Base-by-base conservation (phyloP, 2,329 filamentous ascomycete genomes). In the Colletotrichum acutatum region DNA sequence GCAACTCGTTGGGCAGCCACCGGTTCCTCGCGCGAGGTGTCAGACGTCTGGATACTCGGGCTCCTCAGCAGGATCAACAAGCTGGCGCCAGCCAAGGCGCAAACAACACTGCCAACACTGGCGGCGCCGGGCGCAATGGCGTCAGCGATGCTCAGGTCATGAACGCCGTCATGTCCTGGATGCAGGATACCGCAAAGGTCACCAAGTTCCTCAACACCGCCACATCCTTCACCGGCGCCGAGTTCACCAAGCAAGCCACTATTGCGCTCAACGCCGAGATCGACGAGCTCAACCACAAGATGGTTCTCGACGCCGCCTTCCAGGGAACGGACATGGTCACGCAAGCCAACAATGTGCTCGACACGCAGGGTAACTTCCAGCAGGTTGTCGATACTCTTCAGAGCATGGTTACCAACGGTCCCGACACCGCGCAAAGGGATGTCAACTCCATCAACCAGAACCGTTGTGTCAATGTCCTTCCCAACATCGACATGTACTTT, bases 401-500 rank as follows among this genome's bases (percentile, higher is more conserved):
- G 52, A 65, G 64, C n/a, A 76, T 76, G 75, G 75, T 76, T 28
- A 64, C 65, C 67, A 70, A 75, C 8, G 75, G 75, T 3, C 75
- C 75, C 11, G 75, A 76, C 58, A 76, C 71, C 12, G 75, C 74
- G 2, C 75, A 76, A 62, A 74, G 62, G 24, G 74, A 76, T 32
- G 75, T 76, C 37, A 37, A 76, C 59, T 63, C 71, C 12, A 76
- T 76, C 54, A 76, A 76, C 65, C 59, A 76, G 46, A 76, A 76
- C 65, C 75, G 75, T 22, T 76, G 75, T 59, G 75, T 76, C 54
- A 76, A 76, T 16, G 75, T 76, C 4, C 75, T 76, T 1, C 75
- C 75, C 61, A 76, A 76, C 62, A 76, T 76, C 34, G 75, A 76
- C 74, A 76, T 74, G 71, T 76, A 76, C 68, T 76, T 76, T 11